These are phyloP conservation scores for Citrus trifoliata DNA, from an alignment of 345 rosid genomes.

Conservation along the genomic window DNA sequence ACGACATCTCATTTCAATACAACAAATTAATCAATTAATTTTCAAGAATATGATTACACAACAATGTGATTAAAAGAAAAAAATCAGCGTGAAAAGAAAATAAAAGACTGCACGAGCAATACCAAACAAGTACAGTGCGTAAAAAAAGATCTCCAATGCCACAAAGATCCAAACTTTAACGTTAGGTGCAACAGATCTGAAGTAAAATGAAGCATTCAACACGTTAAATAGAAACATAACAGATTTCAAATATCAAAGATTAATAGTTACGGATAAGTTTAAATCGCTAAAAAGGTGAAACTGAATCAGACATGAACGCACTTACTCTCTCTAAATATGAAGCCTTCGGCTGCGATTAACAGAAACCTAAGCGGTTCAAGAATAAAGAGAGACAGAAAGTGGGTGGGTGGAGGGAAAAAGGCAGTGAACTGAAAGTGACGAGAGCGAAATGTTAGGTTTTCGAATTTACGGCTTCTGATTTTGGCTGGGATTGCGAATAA, in stretches of 20 bases:
- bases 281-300: constrained; percentile 5
- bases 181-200: constrained; percentile 6
- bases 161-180: not conserved
- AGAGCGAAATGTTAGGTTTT: not conserved
- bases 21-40: not conserved
- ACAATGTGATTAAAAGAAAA: not conserved
- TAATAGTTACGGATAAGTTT: not conserved
- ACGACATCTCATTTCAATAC: not conserved
- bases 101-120: not conserved
- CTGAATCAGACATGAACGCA: not conserved
- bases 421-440: not conserved
- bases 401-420: not conserved
- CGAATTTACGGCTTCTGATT: not conserved
- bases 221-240: no score
- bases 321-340: not conserved
- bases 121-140: not conserved
- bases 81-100: no score
- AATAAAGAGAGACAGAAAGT: not conserved
- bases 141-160: not conserved
- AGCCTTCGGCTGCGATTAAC: not conserved
- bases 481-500: no score
- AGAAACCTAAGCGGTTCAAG: not conserved
- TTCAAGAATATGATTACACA: not conserved
- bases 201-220: not conserved
- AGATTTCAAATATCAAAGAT: not conserved